Percentiles rank a stretch among this genome's conserved stretches.
Conservation (phyloP, 345 rosid species). For the Populus nigra region DNA sequence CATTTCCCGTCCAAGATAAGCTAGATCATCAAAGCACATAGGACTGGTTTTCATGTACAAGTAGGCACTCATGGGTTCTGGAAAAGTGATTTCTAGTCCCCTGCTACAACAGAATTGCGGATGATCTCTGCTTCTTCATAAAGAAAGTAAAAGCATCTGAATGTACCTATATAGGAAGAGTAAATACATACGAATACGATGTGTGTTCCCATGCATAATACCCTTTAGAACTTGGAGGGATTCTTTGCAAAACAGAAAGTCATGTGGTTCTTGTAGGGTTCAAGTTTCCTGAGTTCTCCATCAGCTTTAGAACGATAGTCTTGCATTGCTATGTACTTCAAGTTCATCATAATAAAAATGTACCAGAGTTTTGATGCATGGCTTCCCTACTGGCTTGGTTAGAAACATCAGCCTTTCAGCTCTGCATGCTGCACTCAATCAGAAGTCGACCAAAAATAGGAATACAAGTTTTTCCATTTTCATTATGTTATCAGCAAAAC, state of each 20-base stretch:
- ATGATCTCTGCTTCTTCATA: neutral
- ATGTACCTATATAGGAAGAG: neutral
- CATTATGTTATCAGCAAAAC: neutral
- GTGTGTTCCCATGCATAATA: neutral
- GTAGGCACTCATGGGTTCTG: neutral
- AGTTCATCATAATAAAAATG: neutral
- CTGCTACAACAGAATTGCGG: neutral
- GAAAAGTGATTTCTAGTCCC: neutral
- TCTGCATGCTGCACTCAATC: neutral
- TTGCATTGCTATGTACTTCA: neutral
- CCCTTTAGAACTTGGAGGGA: neutral
- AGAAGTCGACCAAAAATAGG: neutral
- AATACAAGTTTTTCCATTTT: neutral
- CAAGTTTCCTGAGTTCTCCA: neutral
- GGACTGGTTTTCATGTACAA: neutral
- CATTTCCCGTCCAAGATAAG: slow-evolving; percentile 62
- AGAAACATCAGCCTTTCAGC: neutral
- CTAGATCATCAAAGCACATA: slow-evolving; percentile 20
- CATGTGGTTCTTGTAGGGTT: neutral
- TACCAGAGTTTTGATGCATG: neutral
- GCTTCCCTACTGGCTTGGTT: neutral
- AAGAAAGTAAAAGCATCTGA: neutral
- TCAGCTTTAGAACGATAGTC: neutral
- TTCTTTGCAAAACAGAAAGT: neutral
- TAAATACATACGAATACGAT: neutral